Conservation (phyloP, 176 grass and related monocot genomes). For the Leersia perrieri region DNA sequence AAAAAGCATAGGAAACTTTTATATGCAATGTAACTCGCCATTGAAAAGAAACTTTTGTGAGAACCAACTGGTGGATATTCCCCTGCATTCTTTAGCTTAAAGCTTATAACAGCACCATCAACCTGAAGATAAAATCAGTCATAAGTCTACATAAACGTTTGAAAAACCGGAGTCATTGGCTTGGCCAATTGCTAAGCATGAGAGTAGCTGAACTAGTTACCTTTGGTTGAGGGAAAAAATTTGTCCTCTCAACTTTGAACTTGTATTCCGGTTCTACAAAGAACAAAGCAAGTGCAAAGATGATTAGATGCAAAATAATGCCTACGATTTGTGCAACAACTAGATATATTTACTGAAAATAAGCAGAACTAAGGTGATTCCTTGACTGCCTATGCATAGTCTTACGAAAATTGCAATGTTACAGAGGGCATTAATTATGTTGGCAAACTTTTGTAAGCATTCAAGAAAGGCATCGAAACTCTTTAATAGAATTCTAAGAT, state of each 20-base stretch:
- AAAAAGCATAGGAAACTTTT: background rate
- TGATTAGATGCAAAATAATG: conserved; percentile 2
- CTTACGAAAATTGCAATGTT: background rate
- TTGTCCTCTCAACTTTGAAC: conserved; percentile 70
- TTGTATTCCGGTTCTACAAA: conserved; percentile 85
- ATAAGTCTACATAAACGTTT: background rate
- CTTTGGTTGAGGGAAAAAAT: conserved; percentile 89
- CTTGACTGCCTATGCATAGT: background rate
- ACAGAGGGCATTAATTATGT: background rate
- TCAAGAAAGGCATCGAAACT: background rate
- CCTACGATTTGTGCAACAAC: background rate
- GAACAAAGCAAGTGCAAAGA: conserved; percentile 18
- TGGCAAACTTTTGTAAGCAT: background rate
- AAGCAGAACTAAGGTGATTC: background rate
- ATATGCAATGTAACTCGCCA: conserved; percentile 43
- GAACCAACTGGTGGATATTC: conserved; percentile 76
- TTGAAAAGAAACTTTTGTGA: conserved; percentile 83
- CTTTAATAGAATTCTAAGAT: background rate
- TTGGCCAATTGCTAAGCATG: background rate
- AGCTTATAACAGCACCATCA: conserved; percentile 86
- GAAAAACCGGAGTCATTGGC: background rate
- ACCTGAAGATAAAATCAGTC: conserved; percentile 47
- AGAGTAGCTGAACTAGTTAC: conserved; percentile 27
- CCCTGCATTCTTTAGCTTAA: conserved; percentile 68
- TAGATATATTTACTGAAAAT: background rate